Evolutionary conservation across 768 basidiomycete species (phyloP), one percentile per base, ranked within the genome.

Genomic region (Roridomyces roridus): DNA sequence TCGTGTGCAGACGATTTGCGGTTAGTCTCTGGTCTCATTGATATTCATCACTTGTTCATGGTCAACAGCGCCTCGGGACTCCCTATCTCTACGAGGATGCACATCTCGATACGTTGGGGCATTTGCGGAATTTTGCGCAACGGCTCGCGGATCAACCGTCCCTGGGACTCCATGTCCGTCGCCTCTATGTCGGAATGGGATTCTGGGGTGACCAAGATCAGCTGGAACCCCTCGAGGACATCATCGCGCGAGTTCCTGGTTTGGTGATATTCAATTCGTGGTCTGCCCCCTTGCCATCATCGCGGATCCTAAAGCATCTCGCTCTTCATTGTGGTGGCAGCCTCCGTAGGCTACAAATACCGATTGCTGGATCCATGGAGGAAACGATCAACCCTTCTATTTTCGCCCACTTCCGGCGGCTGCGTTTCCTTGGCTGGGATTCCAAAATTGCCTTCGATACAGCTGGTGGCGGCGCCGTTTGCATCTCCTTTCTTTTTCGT

Each of bases 11-110:
- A 28, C 35, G 5, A 36, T 59, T 59, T 25, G 37, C 31, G 9
- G 56, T 57, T 8, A 24, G 56, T 24, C n/a, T 29, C 11, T 25
- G n/a, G n/a, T 26, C 25, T 6, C 25, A 11, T 11, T 44, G 23
- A 15, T 18, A 8, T n/a, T n/a, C n/a, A 7, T 21, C n/a, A 7
- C 7, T 3, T 9, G 15, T n/a, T 5, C 21, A 17, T 5, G 9
- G 23, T 31, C 12, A 20, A 23, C 6, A 15, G 44, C 44, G 44
- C 8, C 44, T 45, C 7, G 44, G 26, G 20, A 35, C 39, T 12
- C 54, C 54, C 18, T 40, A 55, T 36, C 31, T 55, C 23, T 55
- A 49, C 41, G 18, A 41, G 20, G n/a, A 18, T 34, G 36, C 53
- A 6, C 1, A 5, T 12, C 15, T 53, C 18, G 6, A 26, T 0